Evolutionary conservation across 306 rosid genomes (phyloP).

Genomic region (Quercus glauca): DNA sequence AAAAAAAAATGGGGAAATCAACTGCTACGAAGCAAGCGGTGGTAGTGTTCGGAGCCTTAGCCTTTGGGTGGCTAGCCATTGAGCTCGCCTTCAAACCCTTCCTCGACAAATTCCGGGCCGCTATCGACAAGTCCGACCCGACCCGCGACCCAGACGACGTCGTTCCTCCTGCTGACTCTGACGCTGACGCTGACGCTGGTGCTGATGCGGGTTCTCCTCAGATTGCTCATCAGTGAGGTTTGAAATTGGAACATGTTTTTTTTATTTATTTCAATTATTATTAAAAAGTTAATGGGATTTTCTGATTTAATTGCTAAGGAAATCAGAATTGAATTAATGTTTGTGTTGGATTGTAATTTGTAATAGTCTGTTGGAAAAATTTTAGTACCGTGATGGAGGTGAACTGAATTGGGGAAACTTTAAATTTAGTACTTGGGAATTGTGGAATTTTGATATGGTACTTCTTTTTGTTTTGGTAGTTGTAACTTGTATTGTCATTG

Average conservation of each 20-base stretch:
- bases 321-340: background rate
- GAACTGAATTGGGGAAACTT: background rate
- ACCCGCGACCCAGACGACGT: slow-evolving; percentile 70
- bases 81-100: slow-evolving; percentile 82
- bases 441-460: background rate
- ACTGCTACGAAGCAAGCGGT: slow-evolving; percentile 53
- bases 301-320: background rate
- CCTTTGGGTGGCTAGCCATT: slow-evolving; percentile 68
- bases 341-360: background rate
- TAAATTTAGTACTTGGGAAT: background rate
- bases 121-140: slow-evolving; percentile 74
- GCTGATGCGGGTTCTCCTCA: background rate
- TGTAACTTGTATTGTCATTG: too few species aligned
- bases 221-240: background rate
- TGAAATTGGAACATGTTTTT: too few species aligned
- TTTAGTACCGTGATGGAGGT: background rate
- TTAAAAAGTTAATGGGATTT: too few species aligned
- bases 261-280: background rate
- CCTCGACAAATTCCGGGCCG: slow-evolving; percentile 51
- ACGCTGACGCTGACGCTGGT: background rate
- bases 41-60: slow-evolving; percentile 75
- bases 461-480: background rate
- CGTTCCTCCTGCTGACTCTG: background rate
- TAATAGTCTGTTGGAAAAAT: background rate
- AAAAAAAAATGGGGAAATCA: slow-evolving; percentile 44